Conservation (phyloP, 768 basidiomycete species). For the Amanita pseudoporphyria region DNA sequence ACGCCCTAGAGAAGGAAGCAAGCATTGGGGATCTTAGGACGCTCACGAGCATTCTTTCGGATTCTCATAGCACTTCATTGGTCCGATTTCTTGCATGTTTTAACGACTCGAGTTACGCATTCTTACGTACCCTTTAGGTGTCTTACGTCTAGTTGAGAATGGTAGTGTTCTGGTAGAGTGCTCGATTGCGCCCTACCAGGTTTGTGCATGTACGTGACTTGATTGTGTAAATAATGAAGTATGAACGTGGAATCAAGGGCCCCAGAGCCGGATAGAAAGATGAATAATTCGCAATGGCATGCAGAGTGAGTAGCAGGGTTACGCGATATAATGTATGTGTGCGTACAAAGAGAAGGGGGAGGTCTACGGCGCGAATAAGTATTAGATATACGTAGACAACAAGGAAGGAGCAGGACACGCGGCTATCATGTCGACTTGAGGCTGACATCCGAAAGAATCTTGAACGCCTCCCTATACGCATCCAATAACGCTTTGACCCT, state of each 20-base stretch:
- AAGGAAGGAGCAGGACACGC: not conserved
- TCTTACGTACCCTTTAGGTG: not conserved
- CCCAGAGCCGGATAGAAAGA: no score
- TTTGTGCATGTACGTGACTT: not conserved
- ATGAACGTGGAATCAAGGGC: no score
- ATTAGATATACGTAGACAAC: not conserved
- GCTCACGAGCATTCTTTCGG: not conserved
- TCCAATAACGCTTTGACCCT: conserved; percentile 91
- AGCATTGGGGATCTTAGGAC: no score
- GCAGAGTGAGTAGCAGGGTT: no score
- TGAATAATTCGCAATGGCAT: no score
- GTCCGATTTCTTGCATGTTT: conserved; percentile 4
- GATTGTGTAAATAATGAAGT: not conserved
- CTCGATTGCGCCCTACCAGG: not conserved
- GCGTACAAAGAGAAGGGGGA: no score
- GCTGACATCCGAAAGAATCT: conserved; percentile 74
- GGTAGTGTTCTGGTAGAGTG: not conserved
- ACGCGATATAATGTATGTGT: no score
- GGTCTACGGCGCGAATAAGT: not conserved
- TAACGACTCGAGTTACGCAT: not conserved
- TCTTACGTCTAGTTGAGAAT: not conserved
- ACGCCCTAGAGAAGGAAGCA: not conserved
- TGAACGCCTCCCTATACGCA: conserved; percentile 93
- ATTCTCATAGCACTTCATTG: not conserved
- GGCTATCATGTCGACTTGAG: conserved; percentile 47